A percentile compares a stretch with the other conserved stretches of the same genome.
phyloP scores from a whole-genome alignment of 495 filamentous ascomycete species.

The Neurospora tetraspora region DNA sequence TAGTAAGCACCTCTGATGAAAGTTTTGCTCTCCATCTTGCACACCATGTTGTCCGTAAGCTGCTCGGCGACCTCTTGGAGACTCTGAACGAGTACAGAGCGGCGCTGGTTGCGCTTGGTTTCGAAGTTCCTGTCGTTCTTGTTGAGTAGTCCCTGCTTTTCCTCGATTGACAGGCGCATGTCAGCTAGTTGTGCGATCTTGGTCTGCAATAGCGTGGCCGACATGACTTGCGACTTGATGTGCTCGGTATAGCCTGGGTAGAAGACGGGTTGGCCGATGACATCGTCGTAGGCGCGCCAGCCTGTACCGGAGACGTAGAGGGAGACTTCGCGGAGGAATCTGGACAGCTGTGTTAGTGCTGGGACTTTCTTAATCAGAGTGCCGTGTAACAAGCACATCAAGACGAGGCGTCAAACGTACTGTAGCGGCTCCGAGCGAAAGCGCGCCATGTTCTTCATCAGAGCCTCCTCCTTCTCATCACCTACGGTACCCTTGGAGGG shows the following conservation, averaged over 20 bases:
- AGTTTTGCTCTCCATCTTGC: conserved; percentile 92
- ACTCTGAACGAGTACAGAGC: conserved; percentile 43
- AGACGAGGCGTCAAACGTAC: conserved; percentile 18
- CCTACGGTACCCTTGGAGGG: conserved; percentile 21
- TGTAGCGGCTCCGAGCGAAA: conserved; percentile 53
- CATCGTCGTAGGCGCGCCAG: conserved; percentile 86
- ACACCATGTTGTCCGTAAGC: conserved; percentile 91
- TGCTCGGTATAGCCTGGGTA: conserved; percentile 85
- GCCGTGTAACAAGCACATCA: too few relatives aligned
- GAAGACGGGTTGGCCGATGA: conserved; percentile 86
- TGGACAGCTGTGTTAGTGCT: conserved; percentile 29
- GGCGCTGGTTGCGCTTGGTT: conserved; percentile 51
- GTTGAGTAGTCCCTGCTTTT: conserved; percentile 59
- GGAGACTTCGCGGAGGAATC: conserved; percentile 86
- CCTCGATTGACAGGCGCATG: conserved; percentile 60
- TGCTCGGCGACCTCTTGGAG: conserved; percentile 67
- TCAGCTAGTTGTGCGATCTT: conserved; percentile 72
- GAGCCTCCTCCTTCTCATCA: conserved; percentile 52
- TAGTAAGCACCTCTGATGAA: conserved; percentile 94
- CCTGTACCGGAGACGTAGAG: conserved; percentile 82
- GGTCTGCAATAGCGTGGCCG: conserved; percentile 59
- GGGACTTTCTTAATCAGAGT: background rate
- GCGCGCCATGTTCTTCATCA: conserved; percentile 73
- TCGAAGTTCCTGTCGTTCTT: conserved; percentile 42
- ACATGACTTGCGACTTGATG: conserved; percentile 69